A percentile compares a stretch with the other conserved stretches of the same genome.
phyloP scores from a whole-genome alignment of 1,139 yeast genomes.

The Nakaseomyces uthaithaninus region DNA sequence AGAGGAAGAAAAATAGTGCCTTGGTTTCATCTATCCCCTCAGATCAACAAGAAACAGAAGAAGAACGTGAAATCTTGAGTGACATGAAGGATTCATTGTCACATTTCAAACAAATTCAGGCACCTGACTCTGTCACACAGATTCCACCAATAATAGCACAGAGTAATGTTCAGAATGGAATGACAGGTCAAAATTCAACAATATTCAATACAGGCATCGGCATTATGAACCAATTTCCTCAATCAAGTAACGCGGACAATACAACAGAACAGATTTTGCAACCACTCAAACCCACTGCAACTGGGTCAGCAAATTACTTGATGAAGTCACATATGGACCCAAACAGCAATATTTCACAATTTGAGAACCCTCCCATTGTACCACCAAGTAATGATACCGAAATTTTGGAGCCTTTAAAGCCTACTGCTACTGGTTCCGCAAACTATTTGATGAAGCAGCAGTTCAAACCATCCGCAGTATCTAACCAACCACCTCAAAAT shows the following conservation, averaged over 20 bases:
- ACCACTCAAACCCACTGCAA: conserved; percentile 43
- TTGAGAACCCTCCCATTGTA: conserved; percentile 7
- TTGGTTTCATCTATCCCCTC: conserved; percentile 26
- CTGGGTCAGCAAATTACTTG: conserved; percentile 41
- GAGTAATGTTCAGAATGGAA: not conserved
- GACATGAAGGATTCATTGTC: conserved; percentile 63
- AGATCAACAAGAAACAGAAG: conserved; percentile 31
- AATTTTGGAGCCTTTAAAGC: conserved; percentile 20
- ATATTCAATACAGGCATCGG: conserved; percentile 7
- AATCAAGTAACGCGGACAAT: conserved; percentile 19
- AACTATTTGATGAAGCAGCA: conserved; percentile 27
- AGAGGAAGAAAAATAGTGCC: conserved; percentile 24
- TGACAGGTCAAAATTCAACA: conserved; percentile 9
- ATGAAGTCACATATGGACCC: conserved; percentile 20
- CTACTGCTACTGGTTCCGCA: conserved; percentile 31
- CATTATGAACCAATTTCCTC: conserved; percentile 13
- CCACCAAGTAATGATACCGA: conserved; percentile 7
- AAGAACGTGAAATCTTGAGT: conserved; percentile 46
- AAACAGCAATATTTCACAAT: not conserved
- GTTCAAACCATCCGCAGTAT: conserved; percentile 27
- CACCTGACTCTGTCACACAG: conserved; percentile 48
- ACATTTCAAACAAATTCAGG: conserved; percentile 53
- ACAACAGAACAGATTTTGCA: conserved; percentile 18
- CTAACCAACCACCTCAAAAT: not conserved
- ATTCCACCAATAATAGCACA: conserved; percentile 35